phyloP scores from a whole-genome alignment of 2,329 filamentous ascomycete species.

The Thelonectria discophora region DNA sequence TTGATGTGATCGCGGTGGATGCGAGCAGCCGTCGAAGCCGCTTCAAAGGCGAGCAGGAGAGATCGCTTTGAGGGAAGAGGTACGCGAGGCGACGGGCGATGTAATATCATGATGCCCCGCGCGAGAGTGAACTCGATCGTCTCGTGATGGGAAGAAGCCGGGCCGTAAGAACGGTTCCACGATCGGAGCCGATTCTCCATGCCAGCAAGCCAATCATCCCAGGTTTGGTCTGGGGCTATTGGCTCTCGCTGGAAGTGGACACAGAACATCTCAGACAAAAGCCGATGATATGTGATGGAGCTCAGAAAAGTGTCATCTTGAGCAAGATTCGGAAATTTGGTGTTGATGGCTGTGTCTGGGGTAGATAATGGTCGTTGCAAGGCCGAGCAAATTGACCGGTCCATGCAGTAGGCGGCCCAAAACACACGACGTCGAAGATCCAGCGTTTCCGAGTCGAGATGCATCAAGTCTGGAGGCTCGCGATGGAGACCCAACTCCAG shows the following conservation, averaged over 20 bases:
- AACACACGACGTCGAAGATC: not conserved
- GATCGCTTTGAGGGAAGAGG: not conserved
- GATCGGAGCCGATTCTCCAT: not conserved
- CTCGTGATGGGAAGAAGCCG: not conserved
- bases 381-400: not conserved
- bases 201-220: not conserved
- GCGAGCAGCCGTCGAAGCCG: not conserved
- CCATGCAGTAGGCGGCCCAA: not conserved
- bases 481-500: not conserved
- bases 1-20: not conserved
- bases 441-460: not conserved
- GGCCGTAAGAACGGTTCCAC: not conserved
- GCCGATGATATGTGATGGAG: not conserved
- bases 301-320: not conserved
- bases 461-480: not conserved
- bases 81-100: not conserved
- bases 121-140: not conserved
- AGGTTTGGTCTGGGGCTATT: not conserved
- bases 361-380: not conserved
- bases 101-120: not conserved
- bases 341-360: not conserved
- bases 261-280: not conserved
- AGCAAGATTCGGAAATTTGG: not conserved
- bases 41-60: not conserved
- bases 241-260: not conserved